Evolutionary conservation across 257 asterid genomes (phyloP), one percentile per base, ranked within the genome.

Genomic region (Lycium ferocissimum): DNA sequence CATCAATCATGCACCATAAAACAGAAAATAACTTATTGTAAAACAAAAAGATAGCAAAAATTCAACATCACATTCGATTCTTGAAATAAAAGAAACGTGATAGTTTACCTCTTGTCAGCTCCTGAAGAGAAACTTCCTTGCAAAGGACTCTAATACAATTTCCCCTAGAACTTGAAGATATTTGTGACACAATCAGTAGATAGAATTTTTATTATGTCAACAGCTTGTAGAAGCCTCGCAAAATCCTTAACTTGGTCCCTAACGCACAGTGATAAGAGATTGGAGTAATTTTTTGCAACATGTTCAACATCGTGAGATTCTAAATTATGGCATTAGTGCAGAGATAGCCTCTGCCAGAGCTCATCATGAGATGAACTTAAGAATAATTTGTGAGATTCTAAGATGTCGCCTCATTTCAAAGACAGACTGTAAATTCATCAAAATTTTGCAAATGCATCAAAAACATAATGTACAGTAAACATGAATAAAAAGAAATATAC

Each of bases 121-220:
- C 33, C 33, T 26, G 33, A 26, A 26, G 33, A 26, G 33, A 96
- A 90, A 90, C 84, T 87, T 90, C 89, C 91, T 93, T 20, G 93
- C 90, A 54, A 79, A 84, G 80, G 92, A 72, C 87, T 93, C 98
- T 62, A 93, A 91, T n/a, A 67, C 71, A 90, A 85, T 93, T 91
- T 94, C 87, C 97, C 99, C 90, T 94, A 72, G 20, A 88, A 89
- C 84, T 84, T 89, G 89, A 96, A 96, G 85, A 94, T 87, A 71
- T 88, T 37, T 86, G 80, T 85, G 54, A 85, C 78, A 85, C 53
- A 72, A 56, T 89, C 89, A 84, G 81, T 80, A 82, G 96, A 89
- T 15, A 92, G 86, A 87, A 91, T 88, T 87, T 91, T 89, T 84
- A 93, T 87, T 83, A 92, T 88, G 87, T 92, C 95, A 49, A 92